Base-by-base conservation (phyloP, 495 filamentous ascomycete genomes). In the Penicillium riverlandense region DNA sequence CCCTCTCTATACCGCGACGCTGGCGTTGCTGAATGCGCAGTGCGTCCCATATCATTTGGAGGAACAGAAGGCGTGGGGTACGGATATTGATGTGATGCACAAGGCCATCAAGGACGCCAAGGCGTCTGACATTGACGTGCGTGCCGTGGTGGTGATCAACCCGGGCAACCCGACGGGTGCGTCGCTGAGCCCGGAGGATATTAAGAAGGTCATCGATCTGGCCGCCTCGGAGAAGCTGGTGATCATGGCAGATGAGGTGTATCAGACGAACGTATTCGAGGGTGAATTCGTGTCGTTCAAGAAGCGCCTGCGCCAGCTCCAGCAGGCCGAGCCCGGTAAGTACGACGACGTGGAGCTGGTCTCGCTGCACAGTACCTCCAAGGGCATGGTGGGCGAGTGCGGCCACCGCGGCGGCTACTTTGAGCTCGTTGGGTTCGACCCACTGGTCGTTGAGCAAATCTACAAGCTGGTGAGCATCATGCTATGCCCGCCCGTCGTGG, bases 331-430 rank as follows among this genome's bases (percentile, higher is more conserved):
- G 8, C 79, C 86, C 4, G 75, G 70, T 48, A 85, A 82, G 61
- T 97, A 85, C 72, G 87, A 91, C 65, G 62, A 82, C 47, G 71
- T 97, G 44, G 91, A 97, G 66, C 76, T 98, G 43, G 90, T 81
- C 15, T 94, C 85, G 8, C 74, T 92, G 34, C 86, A 92, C 72
- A 88, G 83, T 52, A 72, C 85, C 45, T 92, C 86, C 48, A 97
- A 97, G 79, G 91, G 91, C 54, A 96, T 97, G 90, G 86, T 96
- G 9, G 91, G 91, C 54, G 91, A 97, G 70, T 97, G 91, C 59
- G 94, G 92, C 33, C 92, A 98, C 68, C 87, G 92, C 34, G 94
- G 90, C 49, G 92, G 92, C 38, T 98, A 92, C 72, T 97, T 96
- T 60, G 92, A 98, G 69, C 78, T 98, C 43, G 76, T 86, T 43